Evolutionary conservation across 768 basidiomycete species (phyloP), one percentile per base, ranked within the genome.

Genomic region (Rhizopogon vesiculosus): DNA sequence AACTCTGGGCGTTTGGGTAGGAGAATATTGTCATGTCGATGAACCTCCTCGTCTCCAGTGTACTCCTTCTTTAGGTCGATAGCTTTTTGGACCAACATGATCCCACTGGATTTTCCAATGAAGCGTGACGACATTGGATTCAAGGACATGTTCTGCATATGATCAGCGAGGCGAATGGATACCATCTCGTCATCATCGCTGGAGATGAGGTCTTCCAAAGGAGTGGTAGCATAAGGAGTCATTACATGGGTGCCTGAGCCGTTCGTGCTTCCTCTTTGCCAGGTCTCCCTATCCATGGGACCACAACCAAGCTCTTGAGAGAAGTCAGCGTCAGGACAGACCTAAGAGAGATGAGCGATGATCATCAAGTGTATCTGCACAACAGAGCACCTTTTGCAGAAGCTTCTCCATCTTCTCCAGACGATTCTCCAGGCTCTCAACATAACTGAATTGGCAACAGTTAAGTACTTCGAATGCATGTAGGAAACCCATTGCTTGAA

Each of bases 371-470:
- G 50, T 29, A 55, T 31, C 16, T 25, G 1, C 12, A 22, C 15
- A 22, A 40, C n/a, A 39, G 22, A 15, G 55, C 48, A 83, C 86
- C 69, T 77, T 80, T 53, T 71, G 74, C 19, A 88, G 66, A 4
- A 87, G 72, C 56, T 72, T 77, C 65, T 88, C 84, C 76, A 88
- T 81, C 63, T 84, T 86, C 55, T 83, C 80, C 2, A 87, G 65
- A 10, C 85, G 77, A 55, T 66, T 75, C 67, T 87, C 86, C 39
- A 88, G 73, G 48, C 76, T 78, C 62, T 86, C 81, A 16, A 85
- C 78, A 65, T 85, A 85, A 58, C 83, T 84, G 55, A 33, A 38
- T 42, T 35, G 45, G 8, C 4, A 19, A 48, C 56, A 7, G 53
- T 13, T 7, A 56, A 50, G 25, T 16, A 8, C 41, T 29, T 29